These are phyloP conservation scores for Vanrija humicola DNA, from an alignment of 1,284 basidiomycete genomes.

Conservation along the genomic window DNA sequence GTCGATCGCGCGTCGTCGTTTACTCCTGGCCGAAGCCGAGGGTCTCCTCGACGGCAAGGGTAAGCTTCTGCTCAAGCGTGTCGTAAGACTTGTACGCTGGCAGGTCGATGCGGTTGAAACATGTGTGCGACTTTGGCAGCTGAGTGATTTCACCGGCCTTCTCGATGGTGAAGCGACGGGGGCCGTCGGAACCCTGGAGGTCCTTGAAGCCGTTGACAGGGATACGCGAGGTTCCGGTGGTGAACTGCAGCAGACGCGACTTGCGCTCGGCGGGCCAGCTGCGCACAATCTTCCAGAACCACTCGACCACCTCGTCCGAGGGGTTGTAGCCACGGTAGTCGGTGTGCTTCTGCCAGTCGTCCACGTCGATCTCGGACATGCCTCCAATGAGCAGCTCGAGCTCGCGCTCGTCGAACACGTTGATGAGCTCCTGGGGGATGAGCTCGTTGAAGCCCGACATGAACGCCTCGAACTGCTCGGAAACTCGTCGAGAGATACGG, in stretches of 20 bases:
- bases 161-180: conserved; percentile 90
- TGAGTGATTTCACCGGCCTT: conserved; percentile 90
- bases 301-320: conserved; percentile 88
- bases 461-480: conserved; percentile 94
- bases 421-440: conserved; percentile 89
- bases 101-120: conserved; percentile 83
- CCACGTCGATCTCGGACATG: conserved; percentile 93
- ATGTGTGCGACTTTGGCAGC: conserved; percentile 79
- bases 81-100: conserved; percentile 89
- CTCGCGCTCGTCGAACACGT: conserved; percentile 97
- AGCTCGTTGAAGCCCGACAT: conserved; percentile 93
- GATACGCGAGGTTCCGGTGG: conserved; percentile 93
- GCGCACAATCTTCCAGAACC: conserved; percentile 99
- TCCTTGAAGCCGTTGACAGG: conserved; percentile 99
- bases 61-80: conserved; percentile 81
- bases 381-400: conserved; percentile 94
- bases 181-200: conserved; percentile 94
- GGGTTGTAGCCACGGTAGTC: conserved; percentile 58
- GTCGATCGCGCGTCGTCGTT: background rate
- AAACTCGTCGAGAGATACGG: conserved; percentile 86
- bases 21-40: conserved; percentile 53
- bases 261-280: conserved; percentile 96
- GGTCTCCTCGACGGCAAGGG: conserved; percentile 74
- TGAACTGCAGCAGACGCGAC: conserved; percentile 89
- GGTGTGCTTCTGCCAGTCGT: conserved; percentile 61